A percentile compares a stretch with the other conserved stretches of the same genome.
Conservation (phyloP, 2,329 filamentous ascomycete species). For the Rutstroemia sp. region DNA sequence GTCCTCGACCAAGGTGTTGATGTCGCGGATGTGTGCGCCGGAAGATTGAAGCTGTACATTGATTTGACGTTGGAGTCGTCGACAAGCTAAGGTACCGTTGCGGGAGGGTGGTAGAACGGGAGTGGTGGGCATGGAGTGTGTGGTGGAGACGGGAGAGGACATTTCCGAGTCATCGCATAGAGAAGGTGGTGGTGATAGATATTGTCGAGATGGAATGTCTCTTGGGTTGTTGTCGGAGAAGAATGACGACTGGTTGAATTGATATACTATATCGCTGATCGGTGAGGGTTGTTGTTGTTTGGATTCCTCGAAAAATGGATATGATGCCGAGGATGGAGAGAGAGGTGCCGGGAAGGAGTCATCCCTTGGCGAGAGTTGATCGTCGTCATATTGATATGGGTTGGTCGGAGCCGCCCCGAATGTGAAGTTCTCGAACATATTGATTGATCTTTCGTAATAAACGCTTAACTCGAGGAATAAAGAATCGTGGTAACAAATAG, state of each 20-base stretch:
- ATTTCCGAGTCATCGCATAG: conserved; percentile 1
- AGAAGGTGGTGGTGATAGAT: conserved; percentile 6
- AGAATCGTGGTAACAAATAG: not conserved
- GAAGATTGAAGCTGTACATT: conserved; percentile 14
- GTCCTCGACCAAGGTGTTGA: conserved; percentile 12
- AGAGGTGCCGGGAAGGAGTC: not conserved
- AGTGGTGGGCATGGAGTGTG: conserved; percentile 3
- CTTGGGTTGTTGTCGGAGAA: not conserved
- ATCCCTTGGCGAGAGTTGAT: conserved; percentile 4
- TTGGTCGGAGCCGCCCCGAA: conserved; percentile 5
- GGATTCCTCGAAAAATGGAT: not conserved
- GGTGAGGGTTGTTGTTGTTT: not conserved
- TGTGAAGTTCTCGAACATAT: conserved; percentile 8
- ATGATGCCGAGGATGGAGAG: not conserved
- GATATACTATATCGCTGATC: not conserved
- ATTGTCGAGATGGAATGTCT: not conserved
- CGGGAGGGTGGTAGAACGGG: not conserved
- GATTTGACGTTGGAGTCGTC: conserved; percentile 13
- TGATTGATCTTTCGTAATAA: not conserved
- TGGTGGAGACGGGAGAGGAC: not conserved
- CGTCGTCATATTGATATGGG: conserved; percentile 3
- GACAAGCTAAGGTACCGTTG: not conserved
- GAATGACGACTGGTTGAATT: not conserved
- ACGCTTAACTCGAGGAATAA: not conserved
- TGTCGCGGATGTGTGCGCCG: conserved; percentile 10